Percentiles rank a stretch among this genome's conserved stretches.
phyloP scores from a whole-genome alignment of 2,329 filamentous ascomycete species.

The Xylariaceae sp. region DNA sequence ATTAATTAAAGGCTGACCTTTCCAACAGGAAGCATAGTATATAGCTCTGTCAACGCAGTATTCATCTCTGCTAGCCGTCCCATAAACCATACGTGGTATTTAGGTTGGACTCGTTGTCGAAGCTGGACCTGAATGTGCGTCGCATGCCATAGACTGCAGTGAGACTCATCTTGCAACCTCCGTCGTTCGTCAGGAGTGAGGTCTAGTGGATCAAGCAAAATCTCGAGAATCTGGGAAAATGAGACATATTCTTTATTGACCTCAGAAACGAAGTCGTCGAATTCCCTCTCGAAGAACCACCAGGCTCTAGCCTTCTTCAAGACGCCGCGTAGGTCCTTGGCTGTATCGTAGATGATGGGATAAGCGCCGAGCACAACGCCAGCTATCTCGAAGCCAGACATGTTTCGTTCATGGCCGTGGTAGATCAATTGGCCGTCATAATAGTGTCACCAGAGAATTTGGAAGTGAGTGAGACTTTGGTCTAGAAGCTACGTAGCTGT shows the following conservation, averaged over 20 bases:
- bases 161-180: not conserved
- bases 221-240: conserved; percentile 2
- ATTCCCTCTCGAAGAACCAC: not conserved
- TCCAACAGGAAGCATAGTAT: not conserved
- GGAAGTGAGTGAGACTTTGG: too few species aligned
- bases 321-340: not conserved
- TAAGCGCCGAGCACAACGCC: not conserved
- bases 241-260: not conserved
- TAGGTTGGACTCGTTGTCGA: too few species aligned
- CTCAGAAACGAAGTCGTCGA: not conserved
- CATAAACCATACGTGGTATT: not conserved
- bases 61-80: not conserved
- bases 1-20: not conserved
- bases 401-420: too few species aligned
- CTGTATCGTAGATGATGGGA: not conserved
- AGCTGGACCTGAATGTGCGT: not conserved
- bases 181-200: not conserved
- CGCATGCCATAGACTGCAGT: not conserved
- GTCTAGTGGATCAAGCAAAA: not conserved
- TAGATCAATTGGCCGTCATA: too few species aligned
- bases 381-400: conserved; percentile 2
- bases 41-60: not conserved
- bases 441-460: too few species aligned
- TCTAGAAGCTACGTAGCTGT: too few species aligned
- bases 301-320: not conserved